phyloP scores from a whole-genome alignment of 371 early-diverging fungal species.

The Mucor saturninus region DNA sequence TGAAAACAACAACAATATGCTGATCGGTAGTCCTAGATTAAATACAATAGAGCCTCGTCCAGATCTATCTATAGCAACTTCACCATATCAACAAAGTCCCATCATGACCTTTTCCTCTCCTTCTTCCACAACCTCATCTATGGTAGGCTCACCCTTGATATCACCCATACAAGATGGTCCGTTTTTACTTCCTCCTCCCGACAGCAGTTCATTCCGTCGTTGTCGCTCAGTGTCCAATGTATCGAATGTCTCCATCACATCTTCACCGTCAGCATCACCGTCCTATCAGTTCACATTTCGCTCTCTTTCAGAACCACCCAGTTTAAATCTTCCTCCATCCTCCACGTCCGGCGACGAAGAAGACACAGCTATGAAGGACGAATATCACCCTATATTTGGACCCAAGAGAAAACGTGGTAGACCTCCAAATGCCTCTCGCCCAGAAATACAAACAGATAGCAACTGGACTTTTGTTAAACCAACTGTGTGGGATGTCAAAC shows the following conservation, averaged over 20 bases:
- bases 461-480: constrained; percentile 39
- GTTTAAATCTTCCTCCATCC: constrained; percentile 19
- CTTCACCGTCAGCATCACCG: constrained; percentile 20
- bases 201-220: constrained; percentile 13
- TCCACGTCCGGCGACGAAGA: constrained; percentile 1
- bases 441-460: constrained; percentile 23
- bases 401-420: constrained; percentile 51
- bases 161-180: constrained; percentile 16
- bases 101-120: constrained; percentile 25
- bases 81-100: constrained; percentile 27
- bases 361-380: constrained; percentile 4
- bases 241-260: constrained; percentile 6
- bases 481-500: constrained; percentile 41
- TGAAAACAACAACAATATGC: constrained; percentile 2
- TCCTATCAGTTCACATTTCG: constrained; percentile 24
- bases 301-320: constrained; percentile 40
- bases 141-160: constrained; percentile 18
- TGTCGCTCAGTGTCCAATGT: constrained; percentile 15
- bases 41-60: constrained; percentile 21
- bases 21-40: constrained; percentile 7
- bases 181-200: constrained; percentile 20
- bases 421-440: constrained; percentile 46
- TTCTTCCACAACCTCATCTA: constrained; percentile 20
- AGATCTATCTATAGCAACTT: constrained; percentile 16
- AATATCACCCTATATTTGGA: constrained; percentile 20